These are phyloP conservation scores for Aureobasidium sp. DNA, from an alignment of 2,329 filamentous ascomycete genomes.

Conservation along the genomic window DNA sequence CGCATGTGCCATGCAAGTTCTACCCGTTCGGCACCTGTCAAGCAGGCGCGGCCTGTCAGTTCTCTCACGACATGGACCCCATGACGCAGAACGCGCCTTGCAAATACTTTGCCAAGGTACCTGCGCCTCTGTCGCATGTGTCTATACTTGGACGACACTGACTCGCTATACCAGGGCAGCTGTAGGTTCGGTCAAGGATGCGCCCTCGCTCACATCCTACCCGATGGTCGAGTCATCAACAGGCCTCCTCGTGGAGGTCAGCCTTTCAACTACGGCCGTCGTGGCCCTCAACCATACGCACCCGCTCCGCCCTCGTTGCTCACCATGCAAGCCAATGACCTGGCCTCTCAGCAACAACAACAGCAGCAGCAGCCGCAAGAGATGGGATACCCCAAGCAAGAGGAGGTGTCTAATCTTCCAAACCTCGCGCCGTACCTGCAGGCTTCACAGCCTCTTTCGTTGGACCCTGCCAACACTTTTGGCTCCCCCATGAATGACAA, in stretches of 20 bases:
- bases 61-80: conserved; percentile 84
- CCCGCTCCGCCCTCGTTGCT: conserved; percentile 22
- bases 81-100: conserved; percentile 79
- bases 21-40: conserved; percentile 94
- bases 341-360: conserved; percentile 13
- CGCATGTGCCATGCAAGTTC: conserved; percentile 99
- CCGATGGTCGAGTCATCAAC: conserved; percentile 88
- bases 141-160: conserved; percentile 21
- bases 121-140: conserved; percentile 13
- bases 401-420: conserved; percentile 3
- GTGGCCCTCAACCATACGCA: conserved; percentile 16
- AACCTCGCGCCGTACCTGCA: conserved; percentile 9
- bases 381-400: conserved; percentile 1
- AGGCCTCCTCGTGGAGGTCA: conserved; percentile 40
- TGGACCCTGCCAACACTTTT: conserved; percentile 43
- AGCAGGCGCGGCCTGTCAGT: conserved; percentile 91
- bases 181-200: conserved; percentile 99
- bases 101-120: conserved; percentile 98
- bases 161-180: conserved; percentile 61
- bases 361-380: conserved; percentile 14
- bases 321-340: conserved; percentile 25
- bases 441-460: conserved; percentile 5
- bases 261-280: conserved; percentile 16
- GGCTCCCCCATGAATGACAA: conserved; percentile 77
- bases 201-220: conserved; percentile 90